phyloP scores from a whole-genome alignment of 1,139 yeast species.

The Suhomyces wounanorum region DNA sequence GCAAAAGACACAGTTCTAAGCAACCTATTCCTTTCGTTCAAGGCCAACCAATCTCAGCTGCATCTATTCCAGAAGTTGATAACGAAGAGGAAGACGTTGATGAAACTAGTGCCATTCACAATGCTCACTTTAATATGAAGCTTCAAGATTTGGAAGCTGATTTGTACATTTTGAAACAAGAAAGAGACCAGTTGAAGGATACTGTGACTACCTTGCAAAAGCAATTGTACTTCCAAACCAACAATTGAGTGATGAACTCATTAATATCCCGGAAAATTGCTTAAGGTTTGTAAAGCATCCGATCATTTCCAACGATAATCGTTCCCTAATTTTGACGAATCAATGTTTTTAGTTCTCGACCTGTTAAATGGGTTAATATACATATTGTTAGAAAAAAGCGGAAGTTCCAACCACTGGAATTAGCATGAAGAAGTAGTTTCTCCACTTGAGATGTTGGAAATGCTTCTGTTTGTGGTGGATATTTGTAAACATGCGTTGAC shows the following conservation, averaged over 20 bases:
- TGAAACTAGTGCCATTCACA: conserved; percentile 52
- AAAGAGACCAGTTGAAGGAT: conserved; percentile 76
- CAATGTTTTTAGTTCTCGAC: conserved; percentile 4
- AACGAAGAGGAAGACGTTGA: conserved; percentile 31
- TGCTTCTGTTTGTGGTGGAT: neutral
- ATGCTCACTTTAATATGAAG: conserved; percentile 74
- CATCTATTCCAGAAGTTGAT: conserved; percentile 17
- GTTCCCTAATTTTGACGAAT: conserved; percentile 2
- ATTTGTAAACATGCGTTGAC: neutral
- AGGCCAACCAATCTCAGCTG: conserved; percentile 16
- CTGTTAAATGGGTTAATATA: neutral
- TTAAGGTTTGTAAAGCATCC: neutral
- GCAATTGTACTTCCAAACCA: conserved; percentile 41
- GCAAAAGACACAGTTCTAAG: conserved; percentile 38
- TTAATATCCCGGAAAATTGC: conserved; percentile 1
- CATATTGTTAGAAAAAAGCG: neutral
- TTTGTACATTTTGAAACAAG: conserved; percentile 76
- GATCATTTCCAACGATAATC: neutral
- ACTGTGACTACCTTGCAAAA: conserved; percentile 62
- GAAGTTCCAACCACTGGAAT: neutral
- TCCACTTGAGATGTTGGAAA: neutral
- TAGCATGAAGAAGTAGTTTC: neutral
- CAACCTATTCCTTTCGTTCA: conserved; percentile 23
- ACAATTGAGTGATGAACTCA: conserved; percentile 13
- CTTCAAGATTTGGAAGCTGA: conserved; percentile 85